Conservation (phyloP, 805 yeast genomes). For the Vanderwaltozyma yarrowii region DNA sequence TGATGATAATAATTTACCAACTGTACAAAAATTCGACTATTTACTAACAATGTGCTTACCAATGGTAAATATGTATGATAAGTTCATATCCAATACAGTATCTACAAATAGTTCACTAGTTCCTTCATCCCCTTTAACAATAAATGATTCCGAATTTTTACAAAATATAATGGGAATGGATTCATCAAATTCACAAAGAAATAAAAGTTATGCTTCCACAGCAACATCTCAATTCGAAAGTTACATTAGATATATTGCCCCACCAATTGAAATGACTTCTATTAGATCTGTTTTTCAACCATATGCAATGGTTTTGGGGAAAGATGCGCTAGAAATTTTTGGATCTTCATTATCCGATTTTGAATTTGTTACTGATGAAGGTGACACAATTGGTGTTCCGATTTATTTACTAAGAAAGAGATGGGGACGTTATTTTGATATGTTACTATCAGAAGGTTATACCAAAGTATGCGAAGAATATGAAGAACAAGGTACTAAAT, state of each 20-base stretch:
- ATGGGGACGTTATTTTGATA: conserved; percentile 69
- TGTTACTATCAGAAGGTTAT: conserved; percentile 51
- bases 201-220: conserved; percentile 8
- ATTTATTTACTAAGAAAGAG: conserved; percentile 51
- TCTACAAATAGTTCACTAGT: background rate
- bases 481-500: conserved; percentile 13
- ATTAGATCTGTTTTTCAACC: conserved; percentile 65
- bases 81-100: background rate
- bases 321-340: conserved; percentile 60
- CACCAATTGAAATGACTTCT: conserved; percentile 54
- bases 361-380: conserved; percentile 61
- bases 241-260: conserved; percentile 68
- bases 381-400: conserved; percentile 57
- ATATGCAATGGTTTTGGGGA: conserved; percentile 66
- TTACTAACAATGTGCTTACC: conserved; percentile 46
- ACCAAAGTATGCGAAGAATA: conserved; percentile 38
- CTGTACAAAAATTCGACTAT: conserved; percentile 35
- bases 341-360: conserved; percentile 59
- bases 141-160: background rate
- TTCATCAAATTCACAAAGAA: conserved; percentile 2
- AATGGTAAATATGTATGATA: conserved; percentile 36
- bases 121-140: background rate
- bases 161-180: background rate
- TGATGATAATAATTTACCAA: conserved; percentile 20
- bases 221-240: conserved; percentile 41